Conservation (phyloP, 441 rosid genomes). For the Gossypium schwendimanii region DNA sequence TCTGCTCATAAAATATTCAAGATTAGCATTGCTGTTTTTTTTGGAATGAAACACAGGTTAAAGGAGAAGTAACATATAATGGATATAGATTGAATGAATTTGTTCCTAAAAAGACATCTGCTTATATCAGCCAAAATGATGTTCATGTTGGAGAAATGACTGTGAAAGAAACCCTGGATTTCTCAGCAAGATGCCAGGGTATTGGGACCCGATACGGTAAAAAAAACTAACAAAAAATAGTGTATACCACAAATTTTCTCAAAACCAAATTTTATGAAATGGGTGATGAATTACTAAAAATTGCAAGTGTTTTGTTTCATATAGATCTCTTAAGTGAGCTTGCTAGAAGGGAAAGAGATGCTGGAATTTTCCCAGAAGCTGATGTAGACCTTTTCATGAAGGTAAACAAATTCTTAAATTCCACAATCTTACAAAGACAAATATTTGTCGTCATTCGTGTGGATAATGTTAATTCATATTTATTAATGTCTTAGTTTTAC, state of each 20-base stretch:
- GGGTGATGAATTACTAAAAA: neutral
- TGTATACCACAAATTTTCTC: neutral
- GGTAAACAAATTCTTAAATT: constrained; percentile 18
- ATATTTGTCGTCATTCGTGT: neutral
- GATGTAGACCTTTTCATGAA: constrained; percentile 70
- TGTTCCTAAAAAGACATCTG: constrained; percentile 54
- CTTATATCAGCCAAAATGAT: constrained; percentile 61
- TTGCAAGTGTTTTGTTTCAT: neutral
- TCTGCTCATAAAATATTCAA: neutral
- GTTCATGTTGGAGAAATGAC: constrained; percentile 65
- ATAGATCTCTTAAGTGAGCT: constrained; percentile 52
- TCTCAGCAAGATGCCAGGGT: constrained; percentile 68
- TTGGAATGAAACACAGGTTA: constrained; percentile 40
- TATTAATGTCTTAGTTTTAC: neutral
- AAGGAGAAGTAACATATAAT: constrained; percentile 57
- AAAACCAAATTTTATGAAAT: neutral
- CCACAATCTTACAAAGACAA: neutral
- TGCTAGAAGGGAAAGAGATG: constrained; percentile 49
- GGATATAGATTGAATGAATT: constrained; percentile 55
- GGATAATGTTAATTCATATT: neutral
- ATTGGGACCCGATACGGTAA: constrained; percentile 61
- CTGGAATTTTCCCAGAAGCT: constrained; percentile 62
- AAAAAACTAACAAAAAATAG: neutral
- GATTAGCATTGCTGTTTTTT: neutral
- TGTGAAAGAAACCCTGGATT: constrained; percentile 64